These are phyloP conservation scores for Diplocarpon mali DNA, from an alignment of 2,329 filamentous ascomycete genomes.

Conservation along the genomic window DNA sequence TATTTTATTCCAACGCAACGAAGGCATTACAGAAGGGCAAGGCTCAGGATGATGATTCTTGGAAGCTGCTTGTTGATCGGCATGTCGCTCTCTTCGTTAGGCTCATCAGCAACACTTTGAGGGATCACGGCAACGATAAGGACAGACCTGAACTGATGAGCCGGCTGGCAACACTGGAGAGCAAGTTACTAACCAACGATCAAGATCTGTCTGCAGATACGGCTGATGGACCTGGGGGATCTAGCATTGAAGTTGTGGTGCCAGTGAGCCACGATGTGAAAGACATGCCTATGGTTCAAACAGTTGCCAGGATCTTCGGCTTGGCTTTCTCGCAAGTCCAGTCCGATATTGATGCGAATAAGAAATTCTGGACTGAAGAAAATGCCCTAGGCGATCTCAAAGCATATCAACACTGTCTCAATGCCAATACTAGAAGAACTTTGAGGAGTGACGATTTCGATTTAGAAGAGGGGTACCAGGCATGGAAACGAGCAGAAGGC, in stretches of 20 bases:
- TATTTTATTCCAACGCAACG: constrained; percentile 91
- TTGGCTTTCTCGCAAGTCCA: constrained; percentile 71
- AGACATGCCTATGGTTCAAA: constrained; percentile 89
- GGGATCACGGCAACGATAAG: constrained; percentile 73
- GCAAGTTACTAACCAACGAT: constrained; percentile 86
- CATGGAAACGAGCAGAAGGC: constrained; percentile 84
- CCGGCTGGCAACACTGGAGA: constrained; percentile 73
- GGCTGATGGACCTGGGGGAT: constrained; percentile 45
- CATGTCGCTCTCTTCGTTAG: constrained; percentile 93
- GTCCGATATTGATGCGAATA: constrained; percentile 74
- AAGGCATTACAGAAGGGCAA: constrained; percentile 79
- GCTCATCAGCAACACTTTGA: constrained; percentile 67
- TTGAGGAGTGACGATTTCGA: constrained; percentile 82
- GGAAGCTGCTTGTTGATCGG: constrained; percentile 85
- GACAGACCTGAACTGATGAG: constrained; percentile 76
- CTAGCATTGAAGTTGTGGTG: constrained; percentile 68
- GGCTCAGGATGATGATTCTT: constrained; percentile 68
- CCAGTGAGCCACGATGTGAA: constrained; percentile 87
- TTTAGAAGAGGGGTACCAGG: constrained; percentile 72
- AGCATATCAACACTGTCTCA: constrained; percentile 81
- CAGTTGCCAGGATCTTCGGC: constrained; percentile 78
- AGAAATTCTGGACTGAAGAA: constrained; percentile 78
- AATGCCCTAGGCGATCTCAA: constrained; percentile 87
- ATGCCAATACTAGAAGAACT: constrained; percentile 63
- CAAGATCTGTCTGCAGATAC: constrained; percentile 67